Conservation (phyloP, 768 basidiomycete genomes). For the Termitomyces sp. region DNA sequence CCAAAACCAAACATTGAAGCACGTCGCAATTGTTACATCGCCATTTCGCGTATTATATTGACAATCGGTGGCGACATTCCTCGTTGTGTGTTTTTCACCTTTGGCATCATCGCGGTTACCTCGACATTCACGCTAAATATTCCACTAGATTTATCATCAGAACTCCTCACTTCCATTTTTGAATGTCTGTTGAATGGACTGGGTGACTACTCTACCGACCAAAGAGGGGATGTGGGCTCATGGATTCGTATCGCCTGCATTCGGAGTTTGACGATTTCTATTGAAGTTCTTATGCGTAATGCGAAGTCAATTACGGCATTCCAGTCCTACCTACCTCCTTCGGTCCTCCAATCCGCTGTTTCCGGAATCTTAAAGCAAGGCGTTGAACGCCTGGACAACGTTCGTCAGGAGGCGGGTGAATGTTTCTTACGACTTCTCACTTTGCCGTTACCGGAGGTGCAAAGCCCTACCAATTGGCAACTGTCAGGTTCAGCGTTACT, state of each 20-base stretch:
- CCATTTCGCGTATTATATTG: conserved; percentile 37
- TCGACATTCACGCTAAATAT: not conserved
- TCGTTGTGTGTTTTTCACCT: conserved; percentile 16
- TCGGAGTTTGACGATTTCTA: conserved; percentile 53
- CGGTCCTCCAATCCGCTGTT: conserved; percentile 53
- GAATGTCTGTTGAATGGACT: conserved; percentile 66
- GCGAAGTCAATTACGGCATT: conserved; percentile 42
- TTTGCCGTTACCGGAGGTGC: conserved; percentile 39
- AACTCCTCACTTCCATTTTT: conserved; percentile 44
- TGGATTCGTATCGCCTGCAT: conserved; percentile 87
- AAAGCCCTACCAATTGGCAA: conserved; percentile 43
- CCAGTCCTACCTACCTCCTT: conserved; percentile 56
- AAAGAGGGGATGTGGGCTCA: conserved; percentile 95
- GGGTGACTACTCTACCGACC: conserved; percentile 88
- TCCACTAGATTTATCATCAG: conserved; percentile 45
- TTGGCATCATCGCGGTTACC: not conserved
- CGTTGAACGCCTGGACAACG: conserved; percentile 87
- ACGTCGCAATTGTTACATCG: conserved; percentile 46
- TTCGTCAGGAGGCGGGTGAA: conserved; percentile 76
- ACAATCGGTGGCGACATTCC: conserved; percentile 22
- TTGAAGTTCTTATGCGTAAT: conserved; percentile 46
- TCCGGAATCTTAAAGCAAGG: conserved; percentile 82
- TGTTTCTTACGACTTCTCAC: conserved; percentile 51
- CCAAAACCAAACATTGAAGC: conserved; percentile 47
- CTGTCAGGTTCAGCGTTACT: conserved; percentile 47